phyloP scores from a whole-genome alignment of 768 basidiomycete species.

The Mycena galericulata region DNA sequence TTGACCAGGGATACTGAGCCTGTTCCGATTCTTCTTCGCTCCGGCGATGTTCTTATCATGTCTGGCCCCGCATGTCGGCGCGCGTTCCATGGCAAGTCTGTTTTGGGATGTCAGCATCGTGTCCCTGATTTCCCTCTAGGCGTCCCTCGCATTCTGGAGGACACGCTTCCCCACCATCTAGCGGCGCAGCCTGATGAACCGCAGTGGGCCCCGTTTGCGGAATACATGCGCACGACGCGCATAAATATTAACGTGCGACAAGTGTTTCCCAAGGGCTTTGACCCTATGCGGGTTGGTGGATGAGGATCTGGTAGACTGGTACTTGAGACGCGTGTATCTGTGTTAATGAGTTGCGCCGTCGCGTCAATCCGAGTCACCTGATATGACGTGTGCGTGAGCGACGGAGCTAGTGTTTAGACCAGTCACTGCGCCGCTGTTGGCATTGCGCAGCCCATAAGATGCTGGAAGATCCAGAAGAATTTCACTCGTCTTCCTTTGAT shows the following conservation, averaged over 20 bases:
- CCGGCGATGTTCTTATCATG: slow-evolving; percentile 95
- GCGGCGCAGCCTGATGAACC: slow-evolving; percentile 43
- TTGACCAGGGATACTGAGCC: slow-evolving; percentile 82
- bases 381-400: no score
- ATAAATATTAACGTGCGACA: slow-evolving; percentile 96
- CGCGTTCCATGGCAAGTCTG: slow-evolving; percentile 88
- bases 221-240: slow-evolving; percentile 75
- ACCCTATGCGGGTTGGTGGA: slow-evolving; percentile 37
- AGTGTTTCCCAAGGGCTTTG: slow-evolving; percentile 82
- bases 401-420: background rate
- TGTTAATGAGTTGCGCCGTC: background rate
- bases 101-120: background rate
- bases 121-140: slow-evolving; percentile 54
- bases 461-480: slow-evolving; percentile 29
- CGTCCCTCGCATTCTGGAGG: slow-evolving; percentile 89
- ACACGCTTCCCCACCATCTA: slow-evolving; percentile 78
- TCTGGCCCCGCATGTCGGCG: slow-evolving; percentile 86
- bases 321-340: background rate
- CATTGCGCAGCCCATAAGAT: slow-evolving; percentile 33
- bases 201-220: slow-evolving; percentile 72
- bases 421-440: slow-evolving; percentile 17
- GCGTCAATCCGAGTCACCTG: no score
- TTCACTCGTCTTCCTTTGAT: slow-evolving; percentile 53
- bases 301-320: background rate
- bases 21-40: slow-evolving; percentile 85